Evolutionary conservation across 2,329 filamentous ascomycete species (phyloP).

Genomic region (Sporothrix euskadiensis): DNA sequence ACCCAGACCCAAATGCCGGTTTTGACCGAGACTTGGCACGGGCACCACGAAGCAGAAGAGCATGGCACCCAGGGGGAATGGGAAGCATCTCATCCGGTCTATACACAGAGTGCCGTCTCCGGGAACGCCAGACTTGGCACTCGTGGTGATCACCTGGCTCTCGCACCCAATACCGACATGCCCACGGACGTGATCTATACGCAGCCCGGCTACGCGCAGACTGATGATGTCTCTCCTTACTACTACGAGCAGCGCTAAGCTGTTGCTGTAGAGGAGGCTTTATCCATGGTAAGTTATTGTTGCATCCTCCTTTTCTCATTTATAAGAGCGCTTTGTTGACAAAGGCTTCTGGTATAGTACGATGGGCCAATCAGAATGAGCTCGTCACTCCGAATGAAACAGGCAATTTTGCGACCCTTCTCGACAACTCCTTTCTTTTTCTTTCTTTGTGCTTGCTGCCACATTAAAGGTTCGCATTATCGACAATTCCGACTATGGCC

Average conservation of each 20-base stretch:
- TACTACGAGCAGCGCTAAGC: neutral
- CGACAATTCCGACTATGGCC: neutral
- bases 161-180: neutral
- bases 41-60: neutral
- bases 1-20: neutral
- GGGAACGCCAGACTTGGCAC: neutral
- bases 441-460: neutral
- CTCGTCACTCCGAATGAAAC: neutral
- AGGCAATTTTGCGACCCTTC: neutral
- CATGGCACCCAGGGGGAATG: neutral
- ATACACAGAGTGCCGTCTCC: neutral
- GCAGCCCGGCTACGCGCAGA: neutral
- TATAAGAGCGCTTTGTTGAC: neutral
- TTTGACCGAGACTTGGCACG: neutral
- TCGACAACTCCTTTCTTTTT: neutral
- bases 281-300: neutral
- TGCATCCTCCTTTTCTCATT: neutral
- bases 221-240: neutral
- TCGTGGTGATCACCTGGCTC: neutral
- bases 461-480: neutral
- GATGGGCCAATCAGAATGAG: neutral
- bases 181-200: neutral
- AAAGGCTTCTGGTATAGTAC: neutral
- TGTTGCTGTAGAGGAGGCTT: neutral
- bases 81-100: neutral